Percentiles rank a stretch among this genome's conserved stretches.
Evolutionary conservation across 176 grass and related monocot species (phyloP).

Genomic region (Avena insularis): DNA sequence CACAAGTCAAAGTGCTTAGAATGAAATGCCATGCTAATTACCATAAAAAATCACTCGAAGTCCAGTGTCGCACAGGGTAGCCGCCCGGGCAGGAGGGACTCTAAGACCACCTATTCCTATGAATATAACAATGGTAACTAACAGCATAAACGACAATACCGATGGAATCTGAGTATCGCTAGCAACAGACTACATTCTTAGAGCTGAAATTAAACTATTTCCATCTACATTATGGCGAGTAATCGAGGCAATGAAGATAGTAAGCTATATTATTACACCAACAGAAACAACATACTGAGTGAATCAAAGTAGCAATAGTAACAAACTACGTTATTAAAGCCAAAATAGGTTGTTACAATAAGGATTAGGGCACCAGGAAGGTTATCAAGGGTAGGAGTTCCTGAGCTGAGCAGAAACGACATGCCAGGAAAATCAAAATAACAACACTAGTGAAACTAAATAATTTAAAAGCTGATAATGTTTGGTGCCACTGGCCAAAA

Average conservation of each 20-base stretch:
- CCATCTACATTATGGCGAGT: background rate
- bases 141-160: background rate
- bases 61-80: background rate
- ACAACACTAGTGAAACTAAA: background rate
- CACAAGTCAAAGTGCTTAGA: conserved; percentile 14
- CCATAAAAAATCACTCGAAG: background rate
- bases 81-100: background rate
- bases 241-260: background rate
- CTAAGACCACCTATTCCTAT: background rate
- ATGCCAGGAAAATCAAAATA: background rate
- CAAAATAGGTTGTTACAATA: background rate
- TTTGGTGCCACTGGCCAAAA: background rate
- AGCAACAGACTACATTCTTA: conserved; percentile 3
- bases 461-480: background rate
- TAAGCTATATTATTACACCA: background rate
- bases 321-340: background rate
- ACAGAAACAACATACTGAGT: background rate
- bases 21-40: background rate
- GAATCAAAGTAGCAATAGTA: conserved; percentile 5
- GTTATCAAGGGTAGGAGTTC: background rate
- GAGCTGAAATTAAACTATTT: conserved; percentile 16
- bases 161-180: background rate
- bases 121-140: background rate
- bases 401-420: background rate
- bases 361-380: background rate